phyloP scores from a whole-genome alignment of 176 grass and related monocot species.

The Chloris gayana region DNA sequence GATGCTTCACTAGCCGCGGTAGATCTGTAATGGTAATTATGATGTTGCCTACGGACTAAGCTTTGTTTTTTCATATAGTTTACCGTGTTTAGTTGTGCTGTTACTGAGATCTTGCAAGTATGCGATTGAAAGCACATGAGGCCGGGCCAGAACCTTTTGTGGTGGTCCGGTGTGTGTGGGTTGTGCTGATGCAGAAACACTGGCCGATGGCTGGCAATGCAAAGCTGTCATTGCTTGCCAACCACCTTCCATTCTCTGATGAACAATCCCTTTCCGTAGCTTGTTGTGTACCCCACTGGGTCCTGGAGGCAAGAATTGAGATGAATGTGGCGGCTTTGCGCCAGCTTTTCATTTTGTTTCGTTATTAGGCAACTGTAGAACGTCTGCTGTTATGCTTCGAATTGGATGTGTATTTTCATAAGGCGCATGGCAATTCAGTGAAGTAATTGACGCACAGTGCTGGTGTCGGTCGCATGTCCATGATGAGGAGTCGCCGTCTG shows the following conservation, averaged over 20 bases:
- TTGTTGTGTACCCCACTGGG: neutral
- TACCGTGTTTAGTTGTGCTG: neutral
- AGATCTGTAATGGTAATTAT: neutral
- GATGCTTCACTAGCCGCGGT: conserved; percentile 9
- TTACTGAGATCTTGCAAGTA: neutral
- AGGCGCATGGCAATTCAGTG: neutral
- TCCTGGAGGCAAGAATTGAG: neutral
- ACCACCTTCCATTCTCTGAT: conserved; percentile 28
- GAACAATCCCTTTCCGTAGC: neutral
- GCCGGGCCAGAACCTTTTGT: neutral
- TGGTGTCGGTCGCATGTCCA: conserved; percentile 24
- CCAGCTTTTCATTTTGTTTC: neutral
- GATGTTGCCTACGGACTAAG: neutral
- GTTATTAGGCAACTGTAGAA: neutral
- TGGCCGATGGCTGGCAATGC: conserved; percentile 20
- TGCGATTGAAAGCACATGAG: neutral
- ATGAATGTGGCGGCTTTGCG: neutral
- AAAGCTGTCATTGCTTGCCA: conserved; percentile 26
- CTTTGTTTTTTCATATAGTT: neutral
- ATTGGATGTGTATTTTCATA: neutral
- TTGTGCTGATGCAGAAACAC: neutral
- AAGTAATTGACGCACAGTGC: neutral
- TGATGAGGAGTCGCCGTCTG: neutral
- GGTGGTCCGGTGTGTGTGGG: conserved; percentile 3
- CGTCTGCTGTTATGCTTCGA: neutral